Percentiles rank a stretch among this genome's conserved stretches.
These are phyloP conservation scores for Fusarium poae DNA, from an alignment of 2,329 filamentous ascomycete genomes.

Conservation along the genomic window DNA sequence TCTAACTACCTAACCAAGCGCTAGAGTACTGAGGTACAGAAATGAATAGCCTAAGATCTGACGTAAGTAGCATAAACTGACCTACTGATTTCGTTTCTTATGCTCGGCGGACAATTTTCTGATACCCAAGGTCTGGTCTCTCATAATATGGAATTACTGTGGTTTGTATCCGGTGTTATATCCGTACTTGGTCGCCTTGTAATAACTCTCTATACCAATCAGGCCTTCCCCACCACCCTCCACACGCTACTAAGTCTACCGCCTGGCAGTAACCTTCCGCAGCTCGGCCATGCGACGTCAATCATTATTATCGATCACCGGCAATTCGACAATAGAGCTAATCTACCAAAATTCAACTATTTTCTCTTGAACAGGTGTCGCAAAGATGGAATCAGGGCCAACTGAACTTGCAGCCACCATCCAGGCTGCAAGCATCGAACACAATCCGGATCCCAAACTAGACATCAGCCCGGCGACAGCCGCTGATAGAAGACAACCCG, in stretches of 20 bases:
- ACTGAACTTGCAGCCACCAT: conserved; percentile 81
- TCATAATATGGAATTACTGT: background rate
- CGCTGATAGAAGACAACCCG: conserved; percentile 66
- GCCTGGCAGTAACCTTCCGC: conserved; percentile 49
- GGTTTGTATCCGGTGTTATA: background rate
- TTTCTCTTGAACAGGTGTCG: too few species aligned
- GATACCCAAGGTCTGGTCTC: background rate
- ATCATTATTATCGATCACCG: conserved; percentile 18
- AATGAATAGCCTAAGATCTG: too few species aligned
- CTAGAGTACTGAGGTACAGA: too few species aligned
- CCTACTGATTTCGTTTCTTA: too few species aligned
- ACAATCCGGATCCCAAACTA: conserved; percentile 75
- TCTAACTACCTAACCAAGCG: too few species aligned
- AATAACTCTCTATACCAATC: conserved; percentile 1
- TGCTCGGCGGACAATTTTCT: too few species aligned
- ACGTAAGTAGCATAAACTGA: too few species aligned
- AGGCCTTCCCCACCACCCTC: conserved; percentile 4
- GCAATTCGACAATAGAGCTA: background rate
- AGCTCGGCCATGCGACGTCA: conserved; percentile 40
- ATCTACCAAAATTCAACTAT: background rate
- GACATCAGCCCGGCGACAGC: conserved; percentile 86
- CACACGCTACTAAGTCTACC: conserved; percentile 41
- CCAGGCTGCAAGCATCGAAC: conserved; percentile 84
- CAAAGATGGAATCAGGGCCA: conserved; percentile 67
- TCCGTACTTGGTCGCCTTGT: background rate